Evolutionary conservation across 1,139 yeast species (phyloP).

Genomic region (Kluyveromyces sp.): DNA sequence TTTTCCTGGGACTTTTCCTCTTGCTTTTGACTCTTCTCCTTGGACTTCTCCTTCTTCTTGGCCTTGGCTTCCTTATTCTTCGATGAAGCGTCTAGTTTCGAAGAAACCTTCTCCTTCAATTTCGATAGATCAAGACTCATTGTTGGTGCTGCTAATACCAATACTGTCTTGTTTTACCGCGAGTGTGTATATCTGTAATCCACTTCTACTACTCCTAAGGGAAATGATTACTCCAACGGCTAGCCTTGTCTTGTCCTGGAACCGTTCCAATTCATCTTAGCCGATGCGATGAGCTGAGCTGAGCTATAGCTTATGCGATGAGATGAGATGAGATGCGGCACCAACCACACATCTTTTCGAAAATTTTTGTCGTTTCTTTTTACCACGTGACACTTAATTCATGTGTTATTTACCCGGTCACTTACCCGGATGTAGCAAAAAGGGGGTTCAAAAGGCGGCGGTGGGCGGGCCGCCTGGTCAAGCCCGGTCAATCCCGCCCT

Average conservation of each 20-base stretch:
- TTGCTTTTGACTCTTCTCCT: background rate
- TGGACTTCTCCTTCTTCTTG: slow-evolving; percentile 11
- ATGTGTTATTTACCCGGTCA: background rate
- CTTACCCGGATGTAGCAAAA: background rate
- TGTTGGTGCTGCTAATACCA: background rate
- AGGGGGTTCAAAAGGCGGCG: too few relatives aligned
- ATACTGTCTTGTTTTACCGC: too few relatives aligned
- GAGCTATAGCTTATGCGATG: background rate
- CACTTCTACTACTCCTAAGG: background rate
- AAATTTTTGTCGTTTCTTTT: slow-evolving; percentile 8
- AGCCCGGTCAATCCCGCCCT: too few relatives aligned
- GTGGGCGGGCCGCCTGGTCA: too few relatives aligned
- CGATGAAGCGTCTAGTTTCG: slow-evolving; percentile 25
- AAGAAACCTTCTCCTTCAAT: slow-evolving; percentile 49
- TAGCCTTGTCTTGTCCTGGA: background rate
- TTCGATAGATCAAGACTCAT: slow-evolving; percentile 38
- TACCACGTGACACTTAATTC: background rate
- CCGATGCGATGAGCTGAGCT: background rate
- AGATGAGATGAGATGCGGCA: background rate
- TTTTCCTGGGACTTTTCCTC: background rate
- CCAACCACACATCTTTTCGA: background rate
- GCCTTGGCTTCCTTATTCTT: slow-evolving; percentile 15
- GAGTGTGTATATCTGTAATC: background rate
- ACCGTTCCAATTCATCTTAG: background rate
- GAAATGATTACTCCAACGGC: background rate